phyloP scores from a whole-genome alignment of 2,329 filamentous ascomycete genomes.

The Akanthomyces lecanii region DNA sequence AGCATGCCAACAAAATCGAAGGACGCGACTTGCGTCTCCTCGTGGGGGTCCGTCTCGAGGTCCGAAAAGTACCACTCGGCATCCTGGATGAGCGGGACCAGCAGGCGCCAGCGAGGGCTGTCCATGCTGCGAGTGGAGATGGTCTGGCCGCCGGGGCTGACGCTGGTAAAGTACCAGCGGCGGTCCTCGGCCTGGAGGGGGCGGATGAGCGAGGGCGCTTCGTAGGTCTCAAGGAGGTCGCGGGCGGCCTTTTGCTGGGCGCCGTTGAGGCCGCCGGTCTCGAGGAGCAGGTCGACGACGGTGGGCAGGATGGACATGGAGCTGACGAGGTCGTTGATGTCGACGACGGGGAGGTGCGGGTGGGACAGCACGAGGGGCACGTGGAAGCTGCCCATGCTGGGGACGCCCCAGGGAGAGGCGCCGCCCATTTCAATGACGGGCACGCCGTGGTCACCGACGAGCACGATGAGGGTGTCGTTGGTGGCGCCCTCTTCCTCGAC shows the following conservation, averaged over 20 bases:
- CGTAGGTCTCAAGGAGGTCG: conserved; percentile 30
- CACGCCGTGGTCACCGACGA: conserved; percentile 32
- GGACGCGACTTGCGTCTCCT: conserved; percentile 22
- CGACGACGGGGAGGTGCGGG: conserved; percentile 29
- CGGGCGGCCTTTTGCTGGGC: conserved; percentile 24
- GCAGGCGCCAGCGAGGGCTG: conserved; percentile 26
- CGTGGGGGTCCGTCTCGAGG: conserved; percentile 27
- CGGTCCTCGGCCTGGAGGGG: conserved; percentile 20
- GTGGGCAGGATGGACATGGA: conserved; percentile 32
- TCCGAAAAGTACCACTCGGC: conserved; percentile 32
- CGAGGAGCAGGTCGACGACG: conserved; percentile 32
- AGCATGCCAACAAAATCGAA: conserved; percentile 15
- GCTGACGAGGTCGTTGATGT: conserved; percentile 29
- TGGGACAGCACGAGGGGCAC: conserved; percentile 32
- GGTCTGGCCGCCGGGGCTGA: conserved; percentile 32
- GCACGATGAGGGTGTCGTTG: conserved; percentile 31
- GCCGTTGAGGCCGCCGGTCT: conserved; percentile 29
- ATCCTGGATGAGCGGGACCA: conserved; percentile 30
- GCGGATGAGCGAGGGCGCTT: conserved; percentile 33
- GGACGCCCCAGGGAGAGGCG: conserved; percentile 30
- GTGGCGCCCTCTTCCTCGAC: conserved; percentile 30
- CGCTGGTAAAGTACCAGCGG: conserved; percentile 31
- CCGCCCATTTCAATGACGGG: conserved; percentile 30
- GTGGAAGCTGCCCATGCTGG: conserved; percentile 29
- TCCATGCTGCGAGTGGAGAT: conserved; percentile 30